Evolutionary conservation across 2,329 filamentous ascomycete genomes (phyloP).

Genomic region (Clonostachys solani): DNA sequence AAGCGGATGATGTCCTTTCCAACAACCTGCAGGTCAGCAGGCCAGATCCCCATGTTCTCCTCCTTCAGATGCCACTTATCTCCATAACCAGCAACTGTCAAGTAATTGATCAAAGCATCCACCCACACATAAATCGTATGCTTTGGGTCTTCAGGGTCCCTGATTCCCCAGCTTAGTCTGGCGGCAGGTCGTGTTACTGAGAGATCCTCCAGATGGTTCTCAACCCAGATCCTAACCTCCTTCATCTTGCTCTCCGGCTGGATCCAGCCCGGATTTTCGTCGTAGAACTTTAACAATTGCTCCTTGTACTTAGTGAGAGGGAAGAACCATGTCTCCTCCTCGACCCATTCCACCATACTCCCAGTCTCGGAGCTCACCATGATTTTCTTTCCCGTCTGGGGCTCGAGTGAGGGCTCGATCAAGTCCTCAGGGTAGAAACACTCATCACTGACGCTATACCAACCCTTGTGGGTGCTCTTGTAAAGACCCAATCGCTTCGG

Average conservation of each 20-base stretch:
- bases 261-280: conserved; percentile 73
- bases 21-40: conserved; percentile 85
- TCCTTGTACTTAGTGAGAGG: conserved; percentile 79
- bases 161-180: conserved; percentile 82
- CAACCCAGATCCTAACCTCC: conserved; percentile 75
- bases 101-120: conserved; percentile 91
- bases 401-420: conserved; percentile 71
- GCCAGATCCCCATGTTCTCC: conserved; percentile 60
- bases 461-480: conserved; percentile 81
- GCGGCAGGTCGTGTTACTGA: conserved; percentile 81
- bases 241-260: conserved; percentile 68
- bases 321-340: conserved; percentile 94
- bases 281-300: conserved; percentile 75
- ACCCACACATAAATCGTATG: conserved; percentile 99
- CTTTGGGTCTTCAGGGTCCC: conserved; percentile 74
- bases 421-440: conserved; percentile 83
- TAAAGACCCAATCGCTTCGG: conserved; percentile 73
- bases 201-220: conserved; percentile 75
- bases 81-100: conserved; percentile 78
- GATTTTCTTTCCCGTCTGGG: conserved; percentile 75
- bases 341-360: conserved; percentile 90
- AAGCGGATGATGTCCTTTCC: conserved; percentile 97
- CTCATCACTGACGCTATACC: conserved; percentile 97
- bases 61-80: conserved; percentile 58
- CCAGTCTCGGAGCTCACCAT: conserved; percentile 84